Conservation (phyloP, 345 rosid species). For the Rhodamnia rubescens region DNA sequence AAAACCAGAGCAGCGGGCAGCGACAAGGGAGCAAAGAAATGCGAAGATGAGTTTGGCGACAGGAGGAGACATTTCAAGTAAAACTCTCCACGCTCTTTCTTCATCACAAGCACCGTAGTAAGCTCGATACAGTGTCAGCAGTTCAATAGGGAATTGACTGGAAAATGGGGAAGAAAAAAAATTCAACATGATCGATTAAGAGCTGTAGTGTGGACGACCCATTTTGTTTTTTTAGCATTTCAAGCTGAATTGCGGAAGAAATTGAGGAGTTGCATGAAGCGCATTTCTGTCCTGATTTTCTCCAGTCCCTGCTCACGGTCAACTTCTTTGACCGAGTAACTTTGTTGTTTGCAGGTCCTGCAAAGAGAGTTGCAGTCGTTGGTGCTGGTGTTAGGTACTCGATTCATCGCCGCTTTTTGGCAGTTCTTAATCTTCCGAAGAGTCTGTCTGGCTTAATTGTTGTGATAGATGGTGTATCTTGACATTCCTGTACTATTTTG, state of each 20-base stretch:
- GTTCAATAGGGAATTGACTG: background rate
- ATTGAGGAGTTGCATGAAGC: background rate
- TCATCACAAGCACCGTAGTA: background rate
- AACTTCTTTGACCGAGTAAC: background rate
- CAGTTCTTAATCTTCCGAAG: background rate
- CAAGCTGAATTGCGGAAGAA: background rate
- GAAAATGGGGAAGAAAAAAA: background rate
- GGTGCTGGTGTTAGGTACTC: constrained; percentile 84
- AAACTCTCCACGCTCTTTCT: background rate
- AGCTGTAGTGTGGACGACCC: background rate
- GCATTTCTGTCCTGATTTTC: background rate
- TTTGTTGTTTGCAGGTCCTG: constrained; percentile 20
- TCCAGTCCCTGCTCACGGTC: background rate
- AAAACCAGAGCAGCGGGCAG: background rate
- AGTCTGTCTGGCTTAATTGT: background rate
- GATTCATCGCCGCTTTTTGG: background rate
- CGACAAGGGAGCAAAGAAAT: background rate
- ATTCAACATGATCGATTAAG: background rate
- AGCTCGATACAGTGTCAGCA: background rate
- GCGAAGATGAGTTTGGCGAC: background rate
- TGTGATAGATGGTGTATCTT: background rate
- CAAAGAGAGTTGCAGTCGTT: constrained; percentile 61
- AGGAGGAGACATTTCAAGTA: background rate
- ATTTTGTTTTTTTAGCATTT: background rate
- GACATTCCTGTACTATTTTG: background rate